phyloP scores from a whole-genome alignment of 768 basidiomycete species.

The Hypsizygus marmoreus region DNA sequence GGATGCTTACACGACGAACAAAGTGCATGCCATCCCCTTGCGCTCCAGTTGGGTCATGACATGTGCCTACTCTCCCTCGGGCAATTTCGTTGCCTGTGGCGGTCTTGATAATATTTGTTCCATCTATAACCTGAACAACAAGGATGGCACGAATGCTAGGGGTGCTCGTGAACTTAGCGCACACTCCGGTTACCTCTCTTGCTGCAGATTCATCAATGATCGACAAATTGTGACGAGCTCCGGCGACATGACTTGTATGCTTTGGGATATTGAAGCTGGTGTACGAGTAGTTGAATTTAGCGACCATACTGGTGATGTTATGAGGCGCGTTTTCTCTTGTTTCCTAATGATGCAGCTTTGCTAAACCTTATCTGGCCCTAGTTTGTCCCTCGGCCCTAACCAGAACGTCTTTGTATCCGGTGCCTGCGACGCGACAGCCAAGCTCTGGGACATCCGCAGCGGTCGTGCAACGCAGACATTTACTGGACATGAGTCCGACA shows the following conservation, averaged over 20 bases:
- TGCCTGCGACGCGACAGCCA: slow-evolving; percentile 97
- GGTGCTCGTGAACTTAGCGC: slow-evolving; percentile 95
- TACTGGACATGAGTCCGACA: slow-evolving; percentile 97
- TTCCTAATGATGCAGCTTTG: slow-evolving; percentile 5
- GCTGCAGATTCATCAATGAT: slow-evolving; percentile 98
- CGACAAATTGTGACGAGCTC: slow-evolving; percentile 97
- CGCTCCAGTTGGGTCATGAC: slow-evolving; percentile 99
- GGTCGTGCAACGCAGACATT: slow-evolving; percentile 99
- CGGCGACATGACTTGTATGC: slow-evolving; percentile 99
- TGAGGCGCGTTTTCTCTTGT: slow-evolving; percentile 71
- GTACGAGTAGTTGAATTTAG: slow-evolving; percentile 98
- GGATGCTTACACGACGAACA: slow-evolving; percentile 99
- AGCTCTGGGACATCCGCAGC: slow-evolving; percentile 98
- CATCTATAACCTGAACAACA: slow-evolving; percentile 92
- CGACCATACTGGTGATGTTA: slow-evolving; percentile 99
- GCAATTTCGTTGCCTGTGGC: slow-evolving; percentile 97
- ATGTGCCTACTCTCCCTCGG: slow-evolving; percentile 96
- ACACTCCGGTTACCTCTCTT: slow-evolving; percentile 96
- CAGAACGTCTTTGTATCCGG: slow-evolving; percentile 97
- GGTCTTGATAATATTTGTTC: slow-evolving; percentile 99
- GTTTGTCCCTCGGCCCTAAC: slow-evolving; percentile 91
- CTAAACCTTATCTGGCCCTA: slow-evolving; percentile 32
- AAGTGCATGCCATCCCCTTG: slow-evolving; percentile 98
- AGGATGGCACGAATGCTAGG: slow-evolving; percentile 75
- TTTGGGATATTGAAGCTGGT: slow-evolving; percentile 99